Conservation (phyloP, 1,139 yeast species). For the Sugiyamaella grinbergsii region DNA sequence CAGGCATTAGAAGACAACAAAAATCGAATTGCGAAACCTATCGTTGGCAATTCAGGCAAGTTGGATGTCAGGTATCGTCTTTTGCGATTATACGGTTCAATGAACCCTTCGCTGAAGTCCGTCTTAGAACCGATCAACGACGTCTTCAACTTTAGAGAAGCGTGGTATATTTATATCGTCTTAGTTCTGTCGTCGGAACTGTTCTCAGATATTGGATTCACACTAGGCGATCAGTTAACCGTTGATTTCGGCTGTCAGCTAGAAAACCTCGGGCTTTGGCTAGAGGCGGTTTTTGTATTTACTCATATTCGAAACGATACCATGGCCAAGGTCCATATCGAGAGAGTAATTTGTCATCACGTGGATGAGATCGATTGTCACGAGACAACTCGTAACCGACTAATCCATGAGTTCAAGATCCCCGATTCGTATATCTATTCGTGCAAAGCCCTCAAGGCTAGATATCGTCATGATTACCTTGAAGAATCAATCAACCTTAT, state of each 20-base stretch:
- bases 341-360: constrained; percentile 52
- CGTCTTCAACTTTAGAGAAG: constrained; percentile 45
- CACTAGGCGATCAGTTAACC: constrained; percentile 51
- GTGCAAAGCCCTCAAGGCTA: constrained; percentile 43
- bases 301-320: constrained; percentile 55
- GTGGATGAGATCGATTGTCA: constrained; percentile 47
- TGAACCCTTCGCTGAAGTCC: constrained; percentile 35
- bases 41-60: constrained; percentile 10
- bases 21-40: constrained; percentile 32
- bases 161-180: constrained; percentile 60
- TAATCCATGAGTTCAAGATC: constrained; percentile 48
- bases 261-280: constrained; percentile 51
- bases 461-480: constrained; percentile 53
- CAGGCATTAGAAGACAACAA: constrained; percentile 32
- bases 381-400: constrained; percentile 51
- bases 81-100: constrained; percentile 49
- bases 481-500: constrained; percentile 64
- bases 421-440: constrained; percentile 33
- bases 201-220: constrained; percentile 27
- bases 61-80: constrained; percentile 42
- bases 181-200: constrained; percentile 36
- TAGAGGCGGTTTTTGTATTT: constrained; percentile 63
- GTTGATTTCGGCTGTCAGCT: constrained; percentile 57
- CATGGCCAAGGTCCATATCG: constrained; percentile 47
- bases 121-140: constrained; percentile 28